Evolutionary conservation across 495 filamentous ascomycete genomes (phyloP), one percentile per base, ranked within the genome.

Genomic region (Recurvomyces mirabilis): DNA sequence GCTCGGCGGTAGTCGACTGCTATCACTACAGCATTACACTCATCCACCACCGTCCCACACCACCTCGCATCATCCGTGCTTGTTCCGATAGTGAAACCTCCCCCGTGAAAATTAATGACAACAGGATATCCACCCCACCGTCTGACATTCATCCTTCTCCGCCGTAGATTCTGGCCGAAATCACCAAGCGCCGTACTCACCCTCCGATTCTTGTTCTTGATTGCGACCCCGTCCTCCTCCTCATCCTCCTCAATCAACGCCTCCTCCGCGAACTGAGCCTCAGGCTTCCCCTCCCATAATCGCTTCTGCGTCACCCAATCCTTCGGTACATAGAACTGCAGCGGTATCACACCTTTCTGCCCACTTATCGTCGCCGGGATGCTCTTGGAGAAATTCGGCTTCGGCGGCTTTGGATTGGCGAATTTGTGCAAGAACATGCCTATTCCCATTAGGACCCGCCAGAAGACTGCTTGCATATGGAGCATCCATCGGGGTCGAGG

Each of bases 321-420:
- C 12, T 67, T 58, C 0, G 87, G 87, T 1, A 79, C 72, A 64
- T 93, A 94, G 62, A 94, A 88, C n/a, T 80, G 71, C 6, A 93
- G 66, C n/a, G 63, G 60, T 41, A 93, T 73, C 7, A 65, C 57
- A 15, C 77, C 77, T 33, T 67, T 65, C 0, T 55, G 56, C 11
- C 60, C 67, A 15, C 67, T 77, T 41, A 80, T 52, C n/a, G 77
- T 78, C 38, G 74, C 71, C 0, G 72, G 64, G 33, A 93, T 73
- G 22, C 67, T 63, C 25, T 72, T 73, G 37, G 69, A 68, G 67
- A 93, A 93, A 24, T 65, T 61, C 5, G 84, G 82, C 25, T 58
- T 61, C 1, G 81, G 80, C 0, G 84, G 81, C 13, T 73, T 69
- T 0, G 85, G 82, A 5, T 70, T 62, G 0, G 82, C 73, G 34